phyloP scores from a whole-genome alignment of 352 stramenopile genomes.

The Saprolegnia diclina region DNA sequence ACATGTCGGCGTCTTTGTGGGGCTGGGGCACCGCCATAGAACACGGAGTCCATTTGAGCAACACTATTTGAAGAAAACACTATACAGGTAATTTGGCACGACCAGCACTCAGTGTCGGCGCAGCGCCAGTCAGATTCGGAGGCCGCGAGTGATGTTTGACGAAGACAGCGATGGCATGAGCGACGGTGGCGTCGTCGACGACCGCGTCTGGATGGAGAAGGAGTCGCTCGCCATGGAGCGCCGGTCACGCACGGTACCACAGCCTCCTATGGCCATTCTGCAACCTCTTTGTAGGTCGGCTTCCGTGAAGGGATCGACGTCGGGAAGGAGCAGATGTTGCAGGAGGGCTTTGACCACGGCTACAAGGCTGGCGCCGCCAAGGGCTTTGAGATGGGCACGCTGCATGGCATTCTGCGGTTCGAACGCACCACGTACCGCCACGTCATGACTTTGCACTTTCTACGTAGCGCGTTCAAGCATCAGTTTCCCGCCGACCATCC shows the following conservation, averaged over 20 bases:
- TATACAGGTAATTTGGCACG: not conserved
- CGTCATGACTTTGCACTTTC: not conserved
- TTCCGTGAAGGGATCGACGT: conserved; percentile 63
- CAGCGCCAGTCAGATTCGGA: not conserved
- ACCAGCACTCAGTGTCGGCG: not conserved
- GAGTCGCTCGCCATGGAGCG: conserved; percentile 52
- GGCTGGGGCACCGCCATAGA: too few species aligned
- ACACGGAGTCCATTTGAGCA: not conserved
- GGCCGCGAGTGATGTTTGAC: not conserved
- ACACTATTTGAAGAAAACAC: not conserved
- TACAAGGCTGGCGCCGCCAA: conserved; percentile 37
- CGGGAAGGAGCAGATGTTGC: conserved; percentile 63
- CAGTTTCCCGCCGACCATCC: not conserved
- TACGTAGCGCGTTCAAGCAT: not conserved
- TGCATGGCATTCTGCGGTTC: conserved; percentile 51
- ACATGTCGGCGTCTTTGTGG: too few species aligned
- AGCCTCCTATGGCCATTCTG: conserved; percentile 23
- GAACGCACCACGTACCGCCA: not conserved
- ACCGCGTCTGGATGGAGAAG: conserved; percentile 27
- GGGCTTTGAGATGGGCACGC: conserved; percentile 39
- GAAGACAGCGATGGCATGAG: conserved; percentile 15
- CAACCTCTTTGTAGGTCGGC: conserved; percentile 34
- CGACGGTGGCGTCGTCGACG: not conserved
- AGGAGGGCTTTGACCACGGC: conserved; percentile 61
- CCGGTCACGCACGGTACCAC: conserved; percentile 47